Conservation (phyloP, 768 basidiomycete species). For the Hygrocybe coccinea region DNA sequence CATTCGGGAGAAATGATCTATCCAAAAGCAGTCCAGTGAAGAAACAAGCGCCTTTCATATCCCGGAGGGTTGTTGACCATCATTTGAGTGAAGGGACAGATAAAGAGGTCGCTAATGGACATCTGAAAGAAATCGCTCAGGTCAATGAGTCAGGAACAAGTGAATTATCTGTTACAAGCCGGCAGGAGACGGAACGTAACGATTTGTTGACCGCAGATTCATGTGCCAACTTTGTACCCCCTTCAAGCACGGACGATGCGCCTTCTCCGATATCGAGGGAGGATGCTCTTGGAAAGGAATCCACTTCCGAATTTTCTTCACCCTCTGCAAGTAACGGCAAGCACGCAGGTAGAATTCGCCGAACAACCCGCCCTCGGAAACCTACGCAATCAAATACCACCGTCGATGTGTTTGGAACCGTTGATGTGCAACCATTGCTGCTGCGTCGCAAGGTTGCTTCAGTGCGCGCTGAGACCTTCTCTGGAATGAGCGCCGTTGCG, state of each 20-base stretch:
- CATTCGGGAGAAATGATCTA: constrained; percentile 7
- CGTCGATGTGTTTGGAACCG: constrained; percentile 36
- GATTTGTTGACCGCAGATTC: neutral
- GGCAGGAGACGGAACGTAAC: neutral
- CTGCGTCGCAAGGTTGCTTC: constrained; percentile 43
- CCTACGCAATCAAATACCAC: constrained; percentile 29
- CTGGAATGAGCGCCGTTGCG: constrained; percentile 64
- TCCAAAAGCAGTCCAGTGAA: neutral
- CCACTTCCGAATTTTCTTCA: neutral
- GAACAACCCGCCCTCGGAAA: constrained; percentile 50
- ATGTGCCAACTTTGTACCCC: neutral
- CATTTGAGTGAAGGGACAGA: neutral
- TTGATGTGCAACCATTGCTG: constrained; percentile 24
- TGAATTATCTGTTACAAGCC: neutral
- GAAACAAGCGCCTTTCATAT: constrained; percentile 10
- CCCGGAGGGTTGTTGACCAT: constrained; percentile 19
- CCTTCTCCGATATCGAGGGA: neutral
- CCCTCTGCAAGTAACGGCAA: constrained; percentile 1
- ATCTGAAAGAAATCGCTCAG: neutral
- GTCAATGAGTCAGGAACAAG: neutral
- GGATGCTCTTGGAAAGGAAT: neutral
- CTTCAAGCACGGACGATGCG: neutral
- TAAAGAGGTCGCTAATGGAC: neutral
- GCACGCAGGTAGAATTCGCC: constrained; percentile 30
- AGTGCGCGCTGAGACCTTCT: constrained; percentile 40